Base-by-base conservation (phyloP, 2,329 filamentous ascomycete species). In the Claviceps sp. region DNA sequence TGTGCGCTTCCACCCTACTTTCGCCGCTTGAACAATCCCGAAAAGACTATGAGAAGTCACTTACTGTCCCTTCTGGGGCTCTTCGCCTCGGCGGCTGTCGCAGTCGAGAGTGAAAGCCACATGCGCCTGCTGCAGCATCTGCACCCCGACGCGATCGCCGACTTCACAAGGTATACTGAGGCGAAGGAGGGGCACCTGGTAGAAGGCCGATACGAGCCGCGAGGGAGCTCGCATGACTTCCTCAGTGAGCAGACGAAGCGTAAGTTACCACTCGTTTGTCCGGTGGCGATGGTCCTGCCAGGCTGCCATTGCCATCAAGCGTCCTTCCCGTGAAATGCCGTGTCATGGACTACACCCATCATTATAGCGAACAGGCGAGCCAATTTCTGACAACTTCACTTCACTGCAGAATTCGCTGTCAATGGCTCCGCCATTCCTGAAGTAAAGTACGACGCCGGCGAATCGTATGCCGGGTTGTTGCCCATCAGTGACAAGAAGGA, bases 401-500 rank as follows among this genome's bases (percentile, higher is more conserved):
- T 5, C 13, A 74, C 73, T 2, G 65, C 30, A 70, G 80, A 73
- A 54, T 84, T 78, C 56, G 73, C 71, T 43, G 76, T 84, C 50
- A 77, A 85, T 61, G 78, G 82, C 34, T 74, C 71, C 1, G 72
- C 68, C 1, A 73, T 86, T 52, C 83, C 83, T 1, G 78, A 84
- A 16, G 80, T 86, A 2, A 64, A 75, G 48, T 86, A 82, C 57
- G 81, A 86, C 54, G 69, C 83, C 48, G 73, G 73, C 52, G 77
- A 81, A 62, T 78, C 74, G 0, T 81, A 80, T 60, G 71, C 78
- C 45, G 78, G 78, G n/a, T 66, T 77, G 41, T 62, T 82, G 14
- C 77, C 78, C 8, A 78, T 81, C 52, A 65, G 58, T 45, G 73
- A 74, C 10, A 62, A 68, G 16, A 63, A 69, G 0, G 62, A 75